Evolutionary conservation across 805 yeast species (phyloP).

Genomic region (Tetrapisispora fleetii): DNA sequence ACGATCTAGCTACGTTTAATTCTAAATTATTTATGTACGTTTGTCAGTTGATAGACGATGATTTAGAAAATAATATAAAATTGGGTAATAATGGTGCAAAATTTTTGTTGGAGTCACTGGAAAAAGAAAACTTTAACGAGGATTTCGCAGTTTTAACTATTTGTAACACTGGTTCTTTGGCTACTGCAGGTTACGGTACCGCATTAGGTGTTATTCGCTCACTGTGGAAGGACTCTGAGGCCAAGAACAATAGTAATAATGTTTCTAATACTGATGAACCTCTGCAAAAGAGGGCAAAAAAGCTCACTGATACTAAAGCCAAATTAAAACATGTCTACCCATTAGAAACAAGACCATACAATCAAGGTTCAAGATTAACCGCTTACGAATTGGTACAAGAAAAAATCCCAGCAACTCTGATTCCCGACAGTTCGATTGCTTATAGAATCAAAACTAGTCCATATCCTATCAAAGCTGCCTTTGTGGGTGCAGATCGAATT

Average conservation of each 20-base stretch:
- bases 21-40: constrained; percentile 35
- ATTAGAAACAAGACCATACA: constrained; percentile 91
- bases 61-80: constrained; percentile 61
- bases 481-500: constrained; percentile 93
- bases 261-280: background rate
- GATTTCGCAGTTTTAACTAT: constrained; percentile 80
- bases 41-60: constrained; percentile 57
- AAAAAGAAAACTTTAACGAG: constrained; percentile 41
- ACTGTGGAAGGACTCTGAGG: constrained; percentile 37
- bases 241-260: constrained; percentile 11
- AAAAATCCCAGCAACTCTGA: constrained; percentile 73
- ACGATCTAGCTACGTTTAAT: constrained; percentile 18
- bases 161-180: constrained; percentile 93
- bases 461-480: constrained; percentile 74
- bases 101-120: constrained; percentile 44
- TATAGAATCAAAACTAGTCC: constrained; percentile 42
- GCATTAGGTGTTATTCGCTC: constrained; percentile 89
- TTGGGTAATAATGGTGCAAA: constrained; percentile 76
- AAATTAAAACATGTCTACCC: constrained; percentile 68
- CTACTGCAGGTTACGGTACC: constrained; percentile 96
- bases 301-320: constrained; percentile 26
- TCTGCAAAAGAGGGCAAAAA: constrained; percentile 19
- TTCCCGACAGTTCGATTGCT: constrained; percentile 88
- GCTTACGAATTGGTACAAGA: constrained; percentile 86
- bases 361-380: constrained; percentile 90